Conservation (phyloP, 176 grass and related monocot genomes). For the Oryza coarctata region DNA sequence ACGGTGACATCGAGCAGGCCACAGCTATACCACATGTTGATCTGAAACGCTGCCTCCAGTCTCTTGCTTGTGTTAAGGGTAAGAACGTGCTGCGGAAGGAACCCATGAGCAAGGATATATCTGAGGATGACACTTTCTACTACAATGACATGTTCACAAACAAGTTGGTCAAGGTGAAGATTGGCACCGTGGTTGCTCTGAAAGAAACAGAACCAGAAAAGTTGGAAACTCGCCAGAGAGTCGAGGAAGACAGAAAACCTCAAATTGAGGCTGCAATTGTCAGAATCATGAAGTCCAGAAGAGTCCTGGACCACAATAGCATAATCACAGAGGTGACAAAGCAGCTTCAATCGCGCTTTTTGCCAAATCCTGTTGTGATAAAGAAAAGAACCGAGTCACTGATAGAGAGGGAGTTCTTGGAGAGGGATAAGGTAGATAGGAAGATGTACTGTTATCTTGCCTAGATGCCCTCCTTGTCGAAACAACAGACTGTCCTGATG, state of each 20-base stretch:
- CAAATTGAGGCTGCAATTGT: not conserved
- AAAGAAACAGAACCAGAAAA: not conserved
- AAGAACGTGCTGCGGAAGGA: not conserved
- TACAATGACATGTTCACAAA: not conserved
- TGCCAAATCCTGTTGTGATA: not conserved
- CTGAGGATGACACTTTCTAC: not conserved
- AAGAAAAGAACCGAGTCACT: not conserved
- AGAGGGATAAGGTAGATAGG: not conserved
- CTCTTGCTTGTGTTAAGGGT: not conserved
- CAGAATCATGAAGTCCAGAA: not conserved
- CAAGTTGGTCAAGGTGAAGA: not conserved
- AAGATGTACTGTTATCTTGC: not conserved
- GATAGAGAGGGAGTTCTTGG: not conserved
- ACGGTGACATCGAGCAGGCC: not conserved
- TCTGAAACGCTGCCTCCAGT: not conserved
- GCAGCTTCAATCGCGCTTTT: not conserved
- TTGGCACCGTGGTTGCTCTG: not conserved
- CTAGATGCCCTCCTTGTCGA: not conserved
- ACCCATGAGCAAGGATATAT: not conserved
- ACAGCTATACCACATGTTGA: not conserved
- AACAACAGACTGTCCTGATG: not conserved
- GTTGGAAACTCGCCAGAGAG: not conserved
- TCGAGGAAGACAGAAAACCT: not conserved
- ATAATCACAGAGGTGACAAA: not conserved
- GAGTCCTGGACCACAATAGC: not conserved